Evolutionary conservation across 2,329 filamentous ascomycete genomes (phyloP).

Genomic region (Aspergillus sp.): DNA sequence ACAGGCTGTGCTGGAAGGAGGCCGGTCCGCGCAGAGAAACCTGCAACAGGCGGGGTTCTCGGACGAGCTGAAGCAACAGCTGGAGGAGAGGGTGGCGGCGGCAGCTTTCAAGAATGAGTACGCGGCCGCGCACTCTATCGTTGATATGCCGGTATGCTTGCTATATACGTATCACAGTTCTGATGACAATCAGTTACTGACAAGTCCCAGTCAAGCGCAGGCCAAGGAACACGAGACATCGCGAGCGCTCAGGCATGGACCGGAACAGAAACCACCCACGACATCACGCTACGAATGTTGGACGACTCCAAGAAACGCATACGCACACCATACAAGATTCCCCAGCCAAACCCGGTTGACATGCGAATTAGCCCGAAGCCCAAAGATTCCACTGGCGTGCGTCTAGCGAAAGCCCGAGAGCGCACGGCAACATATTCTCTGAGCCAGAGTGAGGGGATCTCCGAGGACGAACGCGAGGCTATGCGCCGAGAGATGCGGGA

Average conservation of each 20-base stretch:
- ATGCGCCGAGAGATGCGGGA: conserved; percentile 75
- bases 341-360: conserved; percentile 43
- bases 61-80: conserved; percentile 58
- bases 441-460: conserved; percentile 60
- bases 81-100: conserved; percentile 61
- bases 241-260: conserved; percentile 74
- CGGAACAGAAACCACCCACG: conserved; percentile 71
- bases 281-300: conserved; percentile 80
- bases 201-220: conserved; percentile 52
- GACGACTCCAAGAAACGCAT: conserved; percentile 62
- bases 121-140: conserved; percentile 56
- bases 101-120: conserved; percentile 58
- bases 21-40: conserved; percentile 56
- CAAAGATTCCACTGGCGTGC: conserved; percentile 47
- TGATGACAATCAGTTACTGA: background rate
- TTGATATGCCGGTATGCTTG: conserved; percentile 51
- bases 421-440: conserved; percentile 57
- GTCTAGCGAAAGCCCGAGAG: conserved; percentile 61
- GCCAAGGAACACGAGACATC: conserved; percentile 66
- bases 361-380: conserved; percentile 49
- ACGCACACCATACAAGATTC: conserved; percentile 46
- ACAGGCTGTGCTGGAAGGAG: conserved; percentile 57
- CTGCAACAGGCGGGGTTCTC: conserved; percentile 65
- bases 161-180: background rate
- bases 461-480: conserved; percentile 70